Conservation (phyloP, 2,329 filamentous ascomycete genomes). For the Fusarium dimerum region DNA sequence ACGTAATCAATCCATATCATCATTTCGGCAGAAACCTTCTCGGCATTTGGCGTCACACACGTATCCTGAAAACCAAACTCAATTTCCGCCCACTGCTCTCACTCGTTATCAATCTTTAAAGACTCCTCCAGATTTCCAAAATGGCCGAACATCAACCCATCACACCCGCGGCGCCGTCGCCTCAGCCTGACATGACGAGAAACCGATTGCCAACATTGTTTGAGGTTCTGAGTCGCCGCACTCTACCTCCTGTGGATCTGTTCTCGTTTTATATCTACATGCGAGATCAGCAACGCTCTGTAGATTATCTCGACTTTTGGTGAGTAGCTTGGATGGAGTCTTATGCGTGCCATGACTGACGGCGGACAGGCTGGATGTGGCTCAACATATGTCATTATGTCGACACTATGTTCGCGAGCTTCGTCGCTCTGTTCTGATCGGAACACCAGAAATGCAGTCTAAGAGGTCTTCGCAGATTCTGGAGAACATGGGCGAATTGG, state of each 20-base stretch:
- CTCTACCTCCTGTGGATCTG: constrained; percentile 91
- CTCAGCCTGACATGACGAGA: constrained; percentile 62
- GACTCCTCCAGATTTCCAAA: constrained; percentile 11
- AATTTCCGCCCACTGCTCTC: constrained; percentile 13
- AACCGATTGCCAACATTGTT: constrained; percentile 93
- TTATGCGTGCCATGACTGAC: constrained; percentile 14
- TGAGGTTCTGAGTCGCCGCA: constrained; percentile 91
- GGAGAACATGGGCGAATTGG: constrained; percentile 70
- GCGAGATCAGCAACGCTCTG: constrained; percentile 96
- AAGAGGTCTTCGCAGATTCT: constrained; percentile 83
- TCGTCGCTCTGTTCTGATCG: constrained; percentile 86
- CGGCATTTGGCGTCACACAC: constrained; percentile 15
- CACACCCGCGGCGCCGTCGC: constrained; percentile 47
- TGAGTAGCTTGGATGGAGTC: constrained; percentile 44
- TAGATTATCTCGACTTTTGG: constrained; percentile 99
- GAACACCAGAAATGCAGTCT: constrained; percentile 88
- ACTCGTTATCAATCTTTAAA: not conserved
- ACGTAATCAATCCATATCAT: constrained; percentile 14
- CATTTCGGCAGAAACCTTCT: constrained; percentile 12
- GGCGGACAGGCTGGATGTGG: constrained; percentile 85
- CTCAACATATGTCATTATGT: constrained; percentile 97
- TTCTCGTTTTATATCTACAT: constrained; percentile 99
- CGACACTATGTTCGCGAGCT: constrained; percentile 96
- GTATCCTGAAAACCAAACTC: constrained; percentile 13
- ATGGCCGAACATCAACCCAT: constrained; percentile 33